A percentile compares a stretch with the other conserved stretches of the same genome.
Evolutionary conservation across 768 basidiomycete genomes (phyloP).

Genomic region (Neoboletus brunneissimus): DNA sequence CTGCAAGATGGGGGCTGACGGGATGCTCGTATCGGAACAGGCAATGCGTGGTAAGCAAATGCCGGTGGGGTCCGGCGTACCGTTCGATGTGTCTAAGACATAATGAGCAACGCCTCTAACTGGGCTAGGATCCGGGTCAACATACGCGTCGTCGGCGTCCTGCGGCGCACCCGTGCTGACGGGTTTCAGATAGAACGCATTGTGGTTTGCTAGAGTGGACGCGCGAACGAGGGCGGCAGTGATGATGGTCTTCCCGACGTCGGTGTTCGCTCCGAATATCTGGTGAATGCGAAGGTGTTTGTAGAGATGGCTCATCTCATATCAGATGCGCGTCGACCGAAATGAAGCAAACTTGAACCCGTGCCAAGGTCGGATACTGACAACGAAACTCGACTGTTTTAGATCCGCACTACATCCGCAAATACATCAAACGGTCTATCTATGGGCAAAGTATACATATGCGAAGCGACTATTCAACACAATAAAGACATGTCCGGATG

Average conservation of each 20-base stretch:
- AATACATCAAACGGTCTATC: not conserved
- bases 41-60: conserved; percentile 59
- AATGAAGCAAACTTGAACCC: not conserved
- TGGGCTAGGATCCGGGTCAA: conserved; percentile 1
- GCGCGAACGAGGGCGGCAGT: conserved; percentile 81
- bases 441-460: conserved; percentile 1
- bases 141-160: conserved; percentile 84
- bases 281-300: conserved; percentile 84
- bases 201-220: conserved; percentile 52
- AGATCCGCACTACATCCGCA: conserved; percentile 22
- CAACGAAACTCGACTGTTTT: too few relatives aligned
- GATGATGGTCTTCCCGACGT: conserved; percentile 93
- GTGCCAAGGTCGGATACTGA: not conserved
- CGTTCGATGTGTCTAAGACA: conserved; percentile 61
- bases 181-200: conserved; percentile 79
- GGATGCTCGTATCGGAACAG: conserved; percentile 85
- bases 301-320: conserved; percentile 76
- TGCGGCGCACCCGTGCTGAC: conserved; percentile 81
- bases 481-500: conserved; percentile 29
- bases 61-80: conserved; percentile 41
- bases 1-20: conserved; percentile 92
- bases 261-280: conserved; percentile 93
- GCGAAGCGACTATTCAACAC: conserved; percentile 12
- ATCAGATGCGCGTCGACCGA: not conserved
- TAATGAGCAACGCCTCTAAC: not conserved